Percentiles rank a stretch among this genome's conserved stretches.
phyloP scores from a whole-genome alignment of 2,329 filamentous ascomycete genomes.

The Phoma sp. region DNA sequence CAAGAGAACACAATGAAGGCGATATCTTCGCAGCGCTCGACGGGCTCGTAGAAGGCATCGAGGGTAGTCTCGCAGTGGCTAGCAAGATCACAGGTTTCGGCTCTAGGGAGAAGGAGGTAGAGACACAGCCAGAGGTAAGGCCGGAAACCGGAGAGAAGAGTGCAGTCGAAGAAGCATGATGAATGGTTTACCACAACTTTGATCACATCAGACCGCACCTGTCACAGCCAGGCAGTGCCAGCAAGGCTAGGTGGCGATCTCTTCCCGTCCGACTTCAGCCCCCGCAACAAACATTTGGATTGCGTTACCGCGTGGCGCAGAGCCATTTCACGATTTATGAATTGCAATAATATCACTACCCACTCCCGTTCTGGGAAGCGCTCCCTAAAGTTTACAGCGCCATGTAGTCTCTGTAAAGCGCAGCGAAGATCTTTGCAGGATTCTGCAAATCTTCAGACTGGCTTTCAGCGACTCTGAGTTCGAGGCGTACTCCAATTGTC shows the following conservation, averaged over 20 bases:
- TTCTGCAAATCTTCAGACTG: not conserved
- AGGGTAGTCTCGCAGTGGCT: conserved; percentile 43
- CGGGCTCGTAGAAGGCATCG: conserved; percentile 45
- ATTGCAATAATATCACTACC: not conserved
- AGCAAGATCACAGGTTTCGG: conserved; percentile 37
- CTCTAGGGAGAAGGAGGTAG: conserved; percentile 12
- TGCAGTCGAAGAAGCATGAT: not conserved
- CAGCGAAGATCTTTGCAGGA: not conserved
- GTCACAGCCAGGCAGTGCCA: not conserved
- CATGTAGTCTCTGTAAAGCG: not conserved
- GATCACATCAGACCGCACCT: not conserved
- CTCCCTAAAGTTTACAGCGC: not conserved
- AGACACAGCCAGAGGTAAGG: not conserved
- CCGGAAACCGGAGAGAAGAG: conserved; percentile 1
- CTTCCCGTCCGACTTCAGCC: not conserved
- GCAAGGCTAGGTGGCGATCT: not conserved
- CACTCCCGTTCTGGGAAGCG: not conserved
- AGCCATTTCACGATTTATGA: conserved; percentile 1
- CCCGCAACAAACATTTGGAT: not conserved
- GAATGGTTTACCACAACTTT: not conserved
- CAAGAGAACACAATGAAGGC: conserved; percentile 39
- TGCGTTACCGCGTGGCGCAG: not conserved
- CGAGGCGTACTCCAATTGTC: not conserved
- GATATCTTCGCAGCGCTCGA: conserved; percentile 47
- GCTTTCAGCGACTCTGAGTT: not conserved